Evolutionary conservation across 805 yeast species (phyloP).

Genomic region (Metschnikowia kunwiensis): DNA sequence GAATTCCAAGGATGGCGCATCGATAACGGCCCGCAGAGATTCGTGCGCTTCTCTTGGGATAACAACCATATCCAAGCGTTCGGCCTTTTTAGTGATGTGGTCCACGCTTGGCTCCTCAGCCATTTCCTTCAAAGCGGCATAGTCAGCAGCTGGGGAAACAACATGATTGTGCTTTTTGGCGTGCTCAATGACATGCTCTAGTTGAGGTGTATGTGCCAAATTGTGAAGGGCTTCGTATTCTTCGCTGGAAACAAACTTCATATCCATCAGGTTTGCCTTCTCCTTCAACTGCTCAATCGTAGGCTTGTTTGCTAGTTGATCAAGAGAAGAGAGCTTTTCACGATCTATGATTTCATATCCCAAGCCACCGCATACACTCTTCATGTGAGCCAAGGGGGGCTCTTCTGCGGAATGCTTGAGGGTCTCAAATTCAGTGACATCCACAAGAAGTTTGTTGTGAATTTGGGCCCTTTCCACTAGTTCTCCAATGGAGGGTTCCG

Average conservation of each 20-base stretch:
- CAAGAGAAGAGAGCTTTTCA: constrained; percentile 10
- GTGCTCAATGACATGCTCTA: constrained; percentile 17
- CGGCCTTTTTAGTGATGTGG: constrained; percentile 9
- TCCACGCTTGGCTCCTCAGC: constrained; percentile 8
- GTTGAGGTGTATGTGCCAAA: constrained; percentile 18
- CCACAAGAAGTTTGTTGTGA: constrained; percentile 4
- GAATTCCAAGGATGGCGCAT: constrained; percentile 4
- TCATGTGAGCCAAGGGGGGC: constrained; percentile 25
- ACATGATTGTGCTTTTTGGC: constrained; percentile 4
- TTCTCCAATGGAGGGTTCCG: constrained; percentile 17
- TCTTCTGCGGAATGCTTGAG: constrained; percentile 27
- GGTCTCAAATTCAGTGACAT: constrained; percentile 1
- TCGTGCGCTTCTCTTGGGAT: constrained; percentile 4
- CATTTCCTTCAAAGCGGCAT: background rate
- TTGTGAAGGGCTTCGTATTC: constrained; percentile 10
- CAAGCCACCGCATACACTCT: constrained; percentile 12
- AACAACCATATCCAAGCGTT: constrained; percentile 3
- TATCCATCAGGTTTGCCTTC: constrained; percentile 8
- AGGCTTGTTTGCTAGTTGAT: constrained; percentile 18
- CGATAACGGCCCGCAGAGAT: background rate
- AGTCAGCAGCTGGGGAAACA: constrained; percentile 1
- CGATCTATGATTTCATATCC: constrained; percentile 13
- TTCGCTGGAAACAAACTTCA: constrained; percentile 4
- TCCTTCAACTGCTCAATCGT: constrained; percentile 16
- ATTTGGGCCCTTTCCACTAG: constrained; percentile 8